A percentile compares a stretch with the other conserved stretches of the same genome.
phyloP scores from a whole-genome alignment of 2,329 filamentous ascomycete genomes.

The Xylaria sp. region DNA sequence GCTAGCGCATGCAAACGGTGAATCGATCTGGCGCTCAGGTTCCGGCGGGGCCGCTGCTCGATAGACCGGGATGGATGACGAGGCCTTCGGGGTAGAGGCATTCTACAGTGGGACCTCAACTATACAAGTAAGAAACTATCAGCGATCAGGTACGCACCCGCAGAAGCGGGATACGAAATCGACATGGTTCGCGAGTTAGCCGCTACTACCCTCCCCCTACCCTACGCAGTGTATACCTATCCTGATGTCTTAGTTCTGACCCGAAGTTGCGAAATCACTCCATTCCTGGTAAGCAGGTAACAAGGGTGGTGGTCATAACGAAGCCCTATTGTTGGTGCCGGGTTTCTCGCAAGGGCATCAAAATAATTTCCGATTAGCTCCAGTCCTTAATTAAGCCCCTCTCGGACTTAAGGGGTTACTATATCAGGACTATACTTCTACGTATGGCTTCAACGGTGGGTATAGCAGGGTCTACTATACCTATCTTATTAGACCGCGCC shows the following conservation, averaged over 20 bases:
- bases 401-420: constrained; percentile 31
- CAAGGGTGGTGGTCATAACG: neutral
- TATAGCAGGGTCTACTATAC: neutral
- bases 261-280: neutral
- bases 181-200: constrained; percentile 16
- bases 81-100: constrained; percentile 28
- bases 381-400: neutral
- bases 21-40: constrained; percentile 3
- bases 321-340: constrained; percentile 6
- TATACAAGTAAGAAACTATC: neutral
- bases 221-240: constrained; percentile 11
- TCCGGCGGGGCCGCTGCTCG: constrained; percentile 21
- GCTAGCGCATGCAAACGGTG: neutral
- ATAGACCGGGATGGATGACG: constrained; percentile 29
- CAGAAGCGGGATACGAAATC: constrained; percentile 28
- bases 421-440: constrained; percentile 11
- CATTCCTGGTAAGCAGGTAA: neutral
- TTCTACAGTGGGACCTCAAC: neutral
- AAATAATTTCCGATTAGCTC: constrained; percentile 29
- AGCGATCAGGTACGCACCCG: neutral
- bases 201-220: constrained; percentile 8
- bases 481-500: neutral
- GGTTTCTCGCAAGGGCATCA: constrained; percentile 9
- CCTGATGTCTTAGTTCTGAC: constrained; percentile 2
- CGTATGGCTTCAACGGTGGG: neutral